These are phyloP conservation scores for Penicillium canescens DNA, from an alignment of 495 filamentous ascomycete genomes.

Conservation along the genomic window DNA sequence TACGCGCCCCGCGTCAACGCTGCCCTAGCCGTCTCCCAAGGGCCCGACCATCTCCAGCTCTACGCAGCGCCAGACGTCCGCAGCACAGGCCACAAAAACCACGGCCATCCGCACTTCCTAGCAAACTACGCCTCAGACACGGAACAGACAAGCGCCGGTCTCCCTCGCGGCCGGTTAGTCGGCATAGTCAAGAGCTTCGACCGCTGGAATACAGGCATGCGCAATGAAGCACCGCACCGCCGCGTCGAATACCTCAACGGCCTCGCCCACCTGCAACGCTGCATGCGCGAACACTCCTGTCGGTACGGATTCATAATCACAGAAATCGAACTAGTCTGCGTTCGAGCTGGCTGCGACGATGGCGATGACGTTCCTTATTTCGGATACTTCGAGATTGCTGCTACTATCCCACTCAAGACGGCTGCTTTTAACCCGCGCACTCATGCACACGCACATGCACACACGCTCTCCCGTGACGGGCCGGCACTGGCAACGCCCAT, in stretches of 20 bases:
- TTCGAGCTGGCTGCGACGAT: conserved; percentile 71
- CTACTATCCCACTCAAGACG: conserved; percentile 55
- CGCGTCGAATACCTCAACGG: conserved; percentile 84
- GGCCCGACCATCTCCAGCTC: conserved; percentile 58
- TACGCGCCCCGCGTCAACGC: conserved; percentile 80
- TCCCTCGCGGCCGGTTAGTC: conserved; percentile 76
- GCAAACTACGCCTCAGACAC: conserved; percentile 72
- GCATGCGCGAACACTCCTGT: conserved; percentile 90
- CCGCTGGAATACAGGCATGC: conserved; percentile 92
- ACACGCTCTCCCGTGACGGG: conserved; percentile 5
- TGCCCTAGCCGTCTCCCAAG: conserved; percentile 68
- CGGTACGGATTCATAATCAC: conserved; percentile 94
- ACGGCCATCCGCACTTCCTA: conserved; percentile 60
- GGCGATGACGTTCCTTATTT: conserved; percentile 74
- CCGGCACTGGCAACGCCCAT: conserved; percentile 24
- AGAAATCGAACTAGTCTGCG: conserved; percentile 89
- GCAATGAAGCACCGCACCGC: conserved; percentile 73
- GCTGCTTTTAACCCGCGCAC: conserved; percentile 11
- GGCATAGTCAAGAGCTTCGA: conserved; percentile 88
- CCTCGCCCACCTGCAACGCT: conserved; percentile 78
- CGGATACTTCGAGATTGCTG: conserved; percentile 76
- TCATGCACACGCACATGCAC: no score
- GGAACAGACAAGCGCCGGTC: conserved; percentile 69
- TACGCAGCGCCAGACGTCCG: conserved; percentile 57
- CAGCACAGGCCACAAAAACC: conserved; percentile 48